Conservation (phyloP, 495 filamentous ascomycete species). For the Hypoxylon rickii region DNA sequence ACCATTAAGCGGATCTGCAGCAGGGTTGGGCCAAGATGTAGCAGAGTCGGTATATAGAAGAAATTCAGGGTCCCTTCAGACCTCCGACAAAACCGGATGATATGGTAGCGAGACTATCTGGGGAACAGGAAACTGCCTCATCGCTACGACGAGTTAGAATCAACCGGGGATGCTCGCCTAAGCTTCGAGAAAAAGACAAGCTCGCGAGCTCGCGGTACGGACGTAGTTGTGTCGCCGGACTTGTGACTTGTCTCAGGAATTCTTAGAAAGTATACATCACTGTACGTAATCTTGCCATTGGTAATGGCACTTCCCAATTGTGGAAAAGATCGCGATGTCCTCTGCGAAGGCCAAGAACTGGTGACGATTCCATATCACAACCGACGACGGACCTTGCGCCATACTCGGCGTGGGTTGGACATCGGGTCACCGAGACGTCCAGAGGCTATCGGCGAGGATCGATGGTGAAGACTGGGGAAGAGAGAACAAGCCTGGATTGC, state of each 20-base stretch:
- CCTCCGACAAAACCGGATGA: constrained; percentile 31
- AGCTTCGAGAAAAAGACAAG: constrained; percentile 28
- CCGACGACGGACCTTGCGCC: constrained; percentile 9
- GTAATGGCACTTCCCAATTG: constrained; percentile 34
- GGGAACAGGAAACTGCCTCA: constrained; percentile 23
- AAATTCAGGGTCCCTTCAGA: constrained; percentile 36
- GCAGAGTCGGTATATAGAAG: constrained; percentile 32
- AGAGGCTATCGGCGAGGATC: constrained; percentile 1
- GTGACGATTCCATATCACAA: constrained; percentile 24
- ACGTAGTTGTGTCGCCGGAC: constrained; percentile 33
- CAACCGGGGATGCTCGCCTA: constrained; percentile 26
- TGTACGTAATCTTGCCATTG: constrained; percentile 30
- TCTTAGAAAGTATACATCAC: constrained; percentile 17
- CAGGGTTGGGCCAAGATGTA: constrained; percentile 29
- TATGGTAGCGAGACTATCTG: constrained; percentile 33
- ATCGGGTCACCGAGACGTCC: constrained; percentile 1
- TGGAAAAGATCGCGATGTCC: constrained; percentile 30
- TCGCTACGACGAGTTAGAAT: constrained; percentile 23
- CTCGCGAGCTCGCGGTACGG: constrained; percentile 17
- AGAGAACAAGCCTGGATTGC: neutral
- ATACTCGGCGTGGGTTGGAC: constrained; percentile 22
- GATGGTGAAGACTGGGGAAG: constrained; percentile 5
- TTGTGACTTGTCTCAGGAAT: constrained; percentile 23
- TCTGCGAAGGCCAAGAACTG: constrained; percentile 15
- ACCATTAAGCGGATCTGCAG: constrained; percentile 34